phyloP scores from a whole-genome alignment of 306 rosid species.

The Albizia julibrissin region DNA sequence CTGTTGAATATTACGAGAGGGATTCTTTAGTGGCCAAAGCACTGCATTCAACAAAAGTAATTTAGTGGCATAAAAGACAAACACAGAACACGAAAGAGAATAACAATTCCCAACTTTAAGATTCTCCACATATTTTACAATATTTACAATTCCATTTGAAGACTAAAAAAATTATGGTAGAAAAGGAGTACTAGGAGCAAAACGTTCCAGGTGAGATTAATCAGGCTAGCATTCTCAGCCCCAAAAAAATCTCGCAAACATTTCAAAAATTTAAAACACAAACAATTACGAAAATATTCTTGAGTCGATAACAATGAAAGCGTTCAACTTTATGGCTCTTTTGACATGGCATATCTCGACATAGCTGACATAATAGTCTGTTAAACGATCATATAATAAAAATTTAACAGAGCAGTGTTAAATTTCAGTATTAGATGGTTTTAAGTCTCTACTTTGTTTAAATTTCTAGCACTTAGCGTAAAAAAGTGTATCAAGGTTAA shows the following conservation, averaged over 20 bases:
- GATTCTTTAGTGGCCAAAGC: constrained; percentile 63
- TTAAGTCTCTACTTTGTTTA: neutral
- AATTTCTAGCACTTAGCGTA: neutral
- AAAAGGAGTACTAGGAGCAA: neutral
- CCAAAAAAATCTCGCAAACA: neutral
- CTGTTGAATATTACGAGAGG: constrained; percentile 38
- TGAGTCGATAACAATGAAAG: neutral
- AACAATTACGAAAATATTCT: neutral
- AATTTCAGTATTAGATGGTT: neutral
- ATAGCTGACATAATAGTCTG: neutral
- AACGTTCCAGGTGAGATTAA: neutral
- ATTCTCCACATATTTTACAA: neutral
- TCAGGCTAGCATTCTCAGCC: neutral
- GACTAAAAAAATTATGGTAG: neutral
- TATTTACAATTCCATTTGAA: neutral
- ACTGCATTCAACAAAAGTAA: constrained; percentile 47
- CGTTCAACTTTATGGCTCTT: neutral
- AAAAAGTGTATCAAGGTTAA: neutral
- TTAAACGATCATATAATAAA: neutral
- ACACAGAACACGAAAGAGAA: constrained; percentile 7
- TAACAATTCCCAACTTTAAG: neutral
- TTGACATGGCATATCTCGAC: neutral
- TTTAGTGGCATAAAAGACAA: constrained; percentile 12
- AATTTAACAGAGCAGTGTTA: neutral
- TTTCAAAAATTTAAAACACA: neutral